A percentile compares a stretch with the other conserved stretches of the same genome.
phyloP scores from a whole-genome alignment of 148 eudicot genomes.

The Rhododendron henanense region DNA sequence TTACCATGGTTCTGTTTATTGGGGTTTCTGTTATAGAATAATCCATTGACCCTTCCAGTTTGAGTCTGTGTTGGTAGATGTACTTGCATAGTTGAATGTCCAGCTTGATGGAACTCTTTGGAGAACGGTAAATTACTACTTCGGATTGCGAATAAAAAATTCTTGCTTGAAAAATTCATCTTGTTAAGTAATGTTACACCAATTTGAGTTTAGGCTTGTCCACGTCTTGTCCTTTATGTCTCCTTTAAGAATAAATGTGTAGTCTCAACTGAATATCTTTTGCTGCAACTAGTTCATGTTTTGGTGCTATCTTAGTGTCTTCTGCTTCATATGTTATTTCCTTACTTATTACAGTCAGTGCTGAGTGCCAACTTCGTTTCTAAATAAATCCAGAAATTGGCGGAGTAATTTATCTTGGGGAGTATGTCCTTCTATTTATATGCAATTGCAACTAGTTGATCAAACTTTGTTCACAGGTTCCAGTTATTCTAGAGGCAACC shows the following conservation, averaged over 20 bases:
- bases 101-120: neutral
- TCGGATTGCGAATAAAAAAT: neutral
- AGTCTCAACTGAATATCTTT: neutral
- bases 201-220: neutral
- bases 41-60: neutral
- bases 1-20: neutral
- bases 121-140: neutral
- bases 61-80: neutral
- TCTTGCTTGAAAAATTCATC: neutral
- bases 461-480: conserved; percentile 49
- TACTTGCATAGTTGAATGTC: neutral
- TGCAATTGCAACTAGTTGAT: neutral
- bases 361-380: neutral
- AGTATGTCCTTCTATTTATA: neutral
- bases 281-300: neutral
- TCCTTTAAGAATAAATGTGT: neutral
- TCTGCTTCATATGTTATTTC: neutral
- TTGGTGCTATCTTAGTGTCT: neutral
- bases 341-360: neutral
- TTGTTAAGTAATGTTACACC: neutral
- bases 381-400: neutral
- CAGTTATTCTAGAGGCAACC: conserved; percentile 74
- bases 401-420: neutral
- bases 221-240: neutral
- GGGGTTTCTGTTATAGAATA: neutral